Evolutionary conservation across 768 basidiomycete species (phyloP).

Genomic region (Omphalotus guepiniiformis): DNA sequence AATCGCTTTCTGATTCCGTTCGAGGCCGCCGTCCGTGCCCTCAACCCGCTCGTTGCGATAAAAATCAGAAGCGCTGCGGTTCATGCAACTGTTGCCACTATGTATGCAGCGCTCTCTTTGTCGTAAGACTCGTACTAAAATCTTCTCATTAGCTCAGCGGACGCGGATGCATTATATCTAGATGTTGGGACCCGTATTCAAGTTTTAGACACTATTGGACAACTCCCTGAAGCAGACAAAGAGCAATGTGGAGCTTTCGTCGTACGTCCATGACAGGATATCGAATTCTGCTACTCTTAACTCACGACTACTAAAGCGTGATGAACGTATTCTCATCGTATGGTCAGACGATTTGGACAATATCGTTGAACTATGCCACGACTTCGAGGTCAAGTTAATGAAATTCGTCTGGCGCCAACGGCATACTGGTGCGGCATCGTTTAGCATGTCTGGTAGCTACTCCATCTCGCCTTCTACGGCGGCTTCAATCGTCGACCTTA

Average conservation of each 20-base stretch:
- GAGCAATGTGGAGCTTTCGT: slow-evolving; percentile 90
- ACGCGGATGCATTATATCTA: slow-evolving; percentile 61
- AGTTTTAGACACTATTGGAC: slow-evolving; percentile 65
- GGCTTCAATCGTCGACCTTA: slow-evolving; percentile 52
- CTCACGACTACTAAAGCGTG: slow-evolving; percentile 45
- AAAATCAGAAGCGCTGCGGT: slow-evolving; percentile 78
- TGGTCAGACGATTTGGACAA: slow-evolving; percentile 83
- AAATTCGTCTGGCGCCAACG: slow-evolving; percentile 52
- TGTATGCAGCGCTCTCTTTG: slow-evolving; percentile 40
- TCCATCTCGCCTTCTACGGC: slow-evolving; percentile 43
- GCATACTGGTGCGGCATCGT: slow-evolving; percentile 28
- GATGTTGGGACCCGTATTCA: slow-evolving; percentile 84
- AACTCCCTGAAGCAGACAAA: slow-evolving; percentile 76
- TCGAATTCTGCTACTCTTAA: background rate
- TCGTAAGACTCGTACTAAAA: slow-evolving; percentile 6
- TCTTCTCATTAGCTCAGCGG: slow-evolving; percentile 42
- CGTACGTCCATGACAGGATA: slow-evolving; percentile 35
- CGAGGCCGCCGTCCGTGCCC: slow-evolving; percentile 66
- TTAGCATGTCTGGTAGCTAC: slow-evolving; percentile 31
- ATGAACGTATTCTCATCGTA: slow-evolving; percentile 77
- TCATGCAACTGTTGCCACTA: slow-evolving; percentile 68
- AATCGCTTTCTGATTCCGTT: slow-evolving; percentile 78
- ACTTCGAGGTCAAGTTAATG: slow-evolving; percentile 68
- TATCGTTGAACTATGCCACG: slow-evolving; percentile 68
- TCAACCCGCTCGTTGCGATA: slow-evolving; percentile 85